Base-by-base conservation (phyloP, 2,329 filamentous ascomycete genomes). In the Phoma sp. region DNA sequence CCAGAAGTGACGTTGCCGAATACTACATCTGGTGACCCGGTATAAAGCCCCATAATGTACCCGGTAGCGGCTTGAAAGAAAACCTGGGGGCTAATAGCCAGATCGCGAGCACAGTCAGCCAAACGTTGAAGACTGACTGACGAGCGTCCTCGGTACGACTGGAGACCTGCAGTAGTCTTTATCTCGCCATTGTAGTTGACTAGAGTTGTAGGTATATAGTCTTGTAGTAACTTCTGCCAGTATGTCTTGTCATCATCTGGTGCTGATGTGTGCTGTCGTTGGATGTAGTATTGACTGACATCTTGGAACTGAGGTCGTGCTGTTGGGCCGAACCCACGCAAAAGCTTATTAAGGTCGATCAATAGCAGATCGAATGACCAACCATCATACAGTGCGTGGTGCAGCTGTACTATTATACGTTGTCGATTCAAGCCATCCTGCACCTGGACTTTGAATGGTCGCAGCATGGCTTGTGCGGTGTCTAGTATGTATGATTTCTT, bases 361-460 rank as follows among this genome's bases (percentile, higher is more conserved):
- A 91, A 68, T 0, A 96, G 74, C 25, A 93, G 78, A 45, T 96
- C 89, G 67, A 92, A 83, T 0, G 92, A 93, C 93, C 93, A 97
- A n/a, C 92, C 93, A 72, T 97, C 93, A 67, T 96, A 97, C 1
- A 96, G 72, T 0, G 91, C 87, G 74, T 97, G 93, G 68, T 96
- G 92, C 0, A 96, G 78, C 11, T 88, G 80, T 37, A 91, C 71
- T 4, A 77, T 62, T 26, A 40, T 59, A 50, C 4, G 67, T 42
- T 15, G 60, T 15, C 7, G 45, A 26, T 46, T 60, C 42, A 11
- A 62, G 11, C 26, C 43, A 14, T 56, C 42, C 20, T 56, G 62
- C 1, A 92, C 74, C 54, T 90, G 83, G n/a, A 92, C 74, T 14
- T 72, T 75, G 12, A 93, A 77, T 0, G 92, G 91, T 25, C 78